These are phyloP conservation scores for Aspergillus glaucus DNA, from an alignment of 2,329 filamentous ascomycete species.

Conservation along the genomic window DNA sequence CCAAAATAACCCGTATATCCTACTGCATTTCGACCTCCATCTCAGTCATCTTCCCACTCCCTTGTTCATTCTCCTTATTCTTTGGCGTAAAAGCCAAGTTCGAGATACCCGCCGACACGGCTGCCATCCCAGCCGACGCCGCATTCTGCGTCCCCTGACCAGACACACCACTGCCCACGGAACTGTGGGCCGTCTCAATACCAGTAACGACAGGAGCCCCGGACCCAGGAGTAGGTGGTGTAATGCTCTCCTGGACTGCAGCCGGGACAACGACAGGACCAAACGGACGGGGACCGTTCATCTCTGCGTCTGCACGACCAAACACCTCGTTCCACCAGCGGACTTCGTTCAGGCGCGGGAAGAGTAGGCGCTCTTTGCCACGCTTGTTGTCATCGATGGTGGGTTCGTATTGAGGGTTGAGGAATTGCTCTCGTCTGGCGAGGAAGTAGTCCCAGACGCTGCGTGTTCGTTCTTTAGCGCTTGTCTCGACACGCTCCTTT, in stretches of 20 bases:
- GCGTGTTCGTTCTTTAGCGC: conserved; percentile 63
- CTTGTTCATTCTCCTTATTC: conserved; percentile 22
- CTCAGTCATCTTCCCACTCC: conserved; percentile 21
- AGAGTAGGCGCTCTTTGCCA: conserved; percentile 75
- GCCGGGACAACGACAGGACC: conserved; percentile 39
- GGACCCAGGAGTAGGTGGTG: conserved; percentile 8
- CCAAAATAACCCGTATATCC: conserved; percentile 6
- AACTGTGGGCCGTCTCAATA: conserved; percentile 54
- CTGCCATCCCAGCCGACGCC: conserved; percentile 32
- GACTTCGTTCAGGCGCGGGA: conserved; percentile 70
- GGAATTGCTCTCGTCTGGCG: conserved; percentile 70
- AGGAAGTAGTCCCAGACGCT: conserved; percentile 98
- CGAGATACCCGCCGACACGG: conserved; percentile 41
- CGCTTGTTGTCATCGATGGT: conserved; percentile 69
- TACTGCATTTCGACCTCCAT: conserved; percentile 50
- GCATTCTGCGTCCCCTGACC: conserved; percentile 22
- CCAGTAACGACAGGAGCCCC: conserved; percentile 50
- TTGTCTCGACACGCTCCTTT: conserved; percentile 70
- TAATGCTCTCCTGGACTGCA: conserved; percentile 15
- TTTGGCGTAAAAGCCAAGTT: conserved; percentile 35
- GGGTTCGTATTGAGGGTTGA: conserved; percentile 72
- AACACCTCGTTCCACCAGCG: conserved; percentile 92
- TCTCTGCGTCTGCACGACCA: conserved; percentile 79
- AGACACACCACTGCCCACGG: conserved; percentile 41
- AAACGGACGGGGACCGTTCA: conserved; percentile 65